phyloP scores from a whole-genome alignment of 2,329 filamentous ascomycete species.

The Neofusicoccum parvum region DNA sequence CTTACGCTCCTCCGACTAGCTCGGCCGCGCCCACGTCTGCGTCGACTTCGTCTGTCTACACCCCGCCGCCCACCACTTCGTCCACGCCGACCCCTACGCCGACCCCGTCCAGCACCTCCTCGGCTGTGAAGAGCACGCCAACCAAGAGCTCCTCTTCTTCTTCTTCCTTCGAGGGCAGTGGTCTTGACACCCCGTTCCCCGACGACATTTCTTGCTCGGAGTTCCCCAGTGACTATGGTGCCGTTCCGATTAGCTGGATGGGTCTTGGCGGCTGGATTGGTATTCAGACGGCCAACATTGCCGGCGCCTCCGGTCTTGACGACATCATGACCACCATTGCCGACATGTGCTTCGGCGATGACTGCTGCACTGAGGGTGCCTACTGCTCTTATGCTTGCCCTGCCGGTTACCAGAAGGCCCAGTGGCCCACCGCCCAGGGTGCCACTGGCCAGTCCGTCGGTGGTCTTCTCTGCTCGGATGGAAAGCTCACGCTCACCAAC shows the following conservation, averaged over 20 bases:
- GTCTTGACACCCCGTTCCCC: conserved; percentile 71
- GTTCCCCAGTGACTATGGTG: conserved; percentile 83
- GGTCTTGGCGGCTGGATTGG: conserved; percentile 76
- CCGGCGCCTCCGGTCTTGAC: conserved; percentile 43
- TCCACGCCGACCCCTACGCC: conserved; percentile 27
- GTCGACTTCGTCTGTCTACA: conserved; percentile 36
- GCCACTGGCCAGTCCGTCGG: conserved; percentile 81
- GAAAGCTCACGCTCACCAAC: conserved; percentile 79
- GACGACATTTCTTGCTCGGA: conserved; percentile 68
- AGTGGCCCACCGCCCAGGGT: conserved; percentile 83
- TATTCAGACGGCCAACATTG: conserved; percentile 60
- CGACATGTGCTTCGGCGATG: conserved; percentile 56
- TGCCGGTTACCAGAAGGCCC: conserved; percentile 86
- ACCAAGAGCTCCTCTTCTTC: conserved; percentile 13
- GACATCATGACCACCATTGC: conserved; percentile 68
- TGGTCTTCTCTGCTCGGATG: conserved; percentile 78
- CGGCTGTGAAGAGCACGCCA: conserved; percentile 28
- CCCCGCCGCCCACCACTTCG: not conserved
- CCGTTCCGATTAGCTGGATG: conserved; percentile 69
- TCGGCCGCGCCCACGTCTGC: conserved; percentile 35
- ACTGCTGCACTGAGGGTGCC: conserved; percentile 61
- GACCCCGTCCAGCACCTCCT: conserved; percentile 29
- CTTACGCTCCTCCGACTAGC: conserved; percentile 25
- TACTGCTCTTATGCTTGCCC: conserved; percentile 96
- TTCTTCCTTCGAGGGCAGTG: conserved; percentile 34